Evolutionary conservation across 2,329 filamentous ascomycete genomes (phyloP).

Genomic region (Penicillium sp.): DNA sequence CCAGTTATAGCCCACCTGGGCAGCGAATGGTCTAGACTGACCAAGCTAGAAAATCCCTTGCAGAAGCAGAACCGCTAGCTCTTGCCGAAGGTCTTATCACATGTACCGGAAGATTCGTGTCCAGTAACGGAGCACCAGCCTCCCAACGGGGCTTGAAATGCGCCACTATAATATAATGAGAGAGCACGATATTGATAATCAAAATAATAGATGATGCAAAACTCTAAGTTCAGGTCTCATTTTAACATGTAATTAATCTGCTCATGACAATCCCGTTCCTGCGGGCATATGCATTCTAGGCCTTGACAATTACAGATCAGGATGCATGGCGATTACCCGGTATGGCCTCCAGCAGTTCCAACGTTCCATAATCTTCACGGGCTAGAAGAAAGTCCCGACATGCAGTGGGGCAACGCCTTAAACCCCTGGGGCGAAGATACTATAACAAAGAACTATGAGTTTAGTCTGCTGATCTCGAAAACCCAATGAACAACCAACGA

Average conservation of each 20-base stretch:
- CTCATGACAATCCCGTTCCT: neutral
- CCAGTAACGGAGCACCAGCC: neutral
- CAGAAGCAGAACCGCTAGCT: neutral
- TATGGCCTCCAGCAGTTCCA: constrained; percentile 7
- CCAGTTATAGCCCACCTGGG: neutral
- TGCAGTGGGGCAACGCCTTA: neutral
- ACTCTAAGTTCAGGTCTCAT: neutral
- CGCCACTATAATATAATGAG: neutral
- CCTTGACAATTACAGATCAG: constrained; percentile 7
- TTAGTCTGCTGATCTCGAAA: neutral
- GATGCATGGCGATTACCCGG: constrained; percentile 12
- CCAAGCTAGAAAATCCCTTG: neutral
- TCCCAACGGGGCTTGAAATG: neutral
- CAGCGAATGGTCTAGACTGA: neutral
- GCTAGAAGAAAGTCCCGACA: neutral
- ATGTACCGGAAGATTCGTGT: neutral
- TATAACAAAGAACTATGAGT: neutral
- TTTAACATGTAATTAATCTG: too few species aligned
- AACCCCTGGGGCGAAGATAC: neutral
- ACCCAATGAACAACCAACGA: neutral
- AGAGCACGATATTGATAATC: neutral
- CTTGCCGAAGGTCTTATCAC: neutral
- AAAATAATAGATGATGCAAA: neutral
- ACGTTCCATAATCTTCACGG: constrained; percentile 10
- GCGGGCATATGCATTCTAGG: neutral